Percentiles rank a stretch among this genome's conserved stretches.
phyloP scores from a whole-genome alignment of 2,329 filamentous ascomycete species.

The Leptosphaerulina australis region DNA sequence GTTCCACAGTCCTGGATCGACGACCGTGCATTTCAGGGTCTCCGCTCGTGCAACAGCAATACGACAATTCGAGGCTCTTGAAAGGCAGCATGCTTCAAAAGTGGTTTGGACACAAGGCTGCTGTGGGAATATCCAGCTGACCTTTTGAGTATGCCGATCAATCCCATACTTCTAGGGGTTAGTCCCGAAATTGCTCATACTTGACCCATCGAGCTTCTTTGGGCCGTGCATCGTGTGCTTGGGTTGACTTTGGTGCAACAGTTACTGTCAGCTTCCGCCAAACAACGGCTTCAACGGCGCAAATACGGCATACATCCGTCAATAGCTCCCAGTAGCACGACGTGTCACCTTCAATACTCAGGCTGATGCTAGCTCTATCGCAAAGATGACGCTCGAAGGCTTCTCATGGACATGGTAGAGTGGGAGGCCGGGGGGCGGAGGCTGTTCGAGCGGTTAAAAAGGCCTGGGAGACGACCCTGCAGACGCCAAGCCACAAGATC shows the following conservation, averaged over 20 bases:
- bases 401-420: no score
- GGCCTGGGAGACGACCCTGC: constrained; percentile 32
- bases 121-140: no score
- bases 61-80: not conserved
- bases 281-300: constrained; percentile 33
- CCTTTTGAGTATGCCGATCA: no score
- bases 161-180: no score
- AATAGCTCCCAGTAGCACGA: constrained; percentile 26
- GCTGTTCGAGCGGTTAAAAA: constrained; percentile 43
- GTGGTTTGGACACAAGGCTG: no score
- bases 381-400: no score
- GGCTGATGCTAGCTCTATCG: constrained; percentile 24
- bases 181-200: no score
- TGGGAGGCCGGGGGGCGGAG: no score
- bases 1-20: constrained; percentile 25
- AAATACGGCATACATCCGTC: constrained; percentile 29
- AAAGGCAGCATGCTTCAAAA: no score
- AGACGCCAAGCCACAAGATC: constrained; percentile 34
- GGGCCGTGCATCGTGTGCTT: no score
- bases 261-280: constrained; percentile 30
- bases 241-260: constrained; percentile 12
- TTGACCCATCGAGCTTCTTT: no score
- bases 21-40: constrained; percentile 26
- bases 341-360: constrained; percentile 20
- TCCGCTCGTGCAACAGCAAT: constrained; percentile 23